Conservation (phyloP, 805 yeast genomes). For the Saccharomycopsis amapae region DNA sequence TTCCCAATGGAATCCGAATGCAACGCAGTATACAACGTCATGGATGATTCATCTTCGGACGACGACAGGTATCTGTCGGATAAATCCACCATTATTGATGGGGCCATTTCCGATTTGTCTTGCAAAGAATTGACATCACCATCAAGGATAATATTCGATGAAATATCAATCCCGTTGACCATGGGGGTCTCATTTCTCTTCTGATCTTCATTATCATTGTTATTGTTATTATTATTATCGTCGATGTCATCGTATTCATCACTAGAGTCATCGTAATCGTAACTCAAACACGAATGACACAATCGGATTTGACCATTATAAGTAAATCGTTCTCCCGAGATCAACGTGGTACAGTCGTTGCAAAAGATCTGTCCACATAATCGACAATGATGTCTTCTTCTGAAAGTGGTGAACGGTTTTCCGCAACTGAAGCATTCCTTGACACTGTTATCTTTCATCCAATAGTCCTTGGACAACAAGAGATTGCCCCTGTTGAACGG, state of each 20-base stretch:
- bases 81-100: too few species aligned
- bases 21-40: conserved; percentile 59
- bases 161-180: too few species aligned
- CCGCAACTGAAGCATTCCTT: conserved; percentile 83
- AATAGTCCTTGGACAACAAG: conserved; percentile 58
- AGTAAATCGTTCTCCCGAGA: conserved; percentile 59
- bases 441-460: conserved; percentile 96
- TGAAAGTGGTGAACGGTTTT: conserved; percentile 70
- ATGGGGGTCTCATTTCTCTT: too few species aligned
- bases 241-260: conserved; percentile 21
- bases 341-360: conserved; percentile 65
- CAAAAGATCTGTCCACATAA: conserved; percentile 96
- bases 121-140: too few species aligned
- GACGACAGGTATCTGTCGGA: conserved; percentile 9
- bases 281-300: conserved; percentile 71
- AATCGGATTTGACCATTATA: conserved; percentile 66
- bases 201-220: conserved; percentile 4
- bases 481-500: conserved; percentile 13
- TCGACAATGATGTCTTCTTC: conserved; percentile 92
- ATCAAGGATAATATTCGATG: too few species aligned
- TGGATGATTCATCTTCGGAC: conserved; percentile 49
- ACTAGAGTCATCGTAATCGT: conserved; percentile 28
- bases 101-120: too few species aligned
- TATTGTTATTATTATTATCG: conserved; percentile 15
- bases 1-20: conserved; percentile 31